Evolutionary conservation across 2,329 filamentous ascomycete genomes (phyloP).

Genomic region (Penicillium sp.): DNA sequence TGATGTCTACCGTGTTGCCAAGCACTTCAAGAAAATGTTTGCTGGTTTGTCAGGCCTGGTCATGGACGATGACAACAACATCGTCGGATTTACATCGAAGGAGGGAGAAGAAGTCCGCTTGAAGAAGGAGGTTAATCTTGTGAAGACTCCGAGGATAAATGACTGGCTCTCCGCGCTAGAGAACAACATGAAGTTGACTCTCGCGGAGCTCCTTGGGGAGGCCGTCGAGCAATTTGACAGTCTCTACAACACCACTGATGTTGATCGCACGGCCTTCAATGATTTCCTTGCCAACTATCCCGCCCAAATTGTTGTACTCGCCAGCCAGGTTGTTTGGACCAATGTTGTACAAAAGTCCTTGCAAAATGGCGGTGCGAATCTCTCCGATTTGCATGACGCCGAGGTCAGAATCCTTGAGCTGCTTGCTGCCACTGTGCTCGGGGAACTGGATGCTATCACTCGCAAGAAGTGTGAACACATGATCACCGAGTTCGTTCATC

Average conservation of each 20-base stretch:
- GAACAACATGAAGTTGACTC: slow-evolving; percentile 84
- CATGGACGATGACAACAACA: slow-evolving; percentile 84
- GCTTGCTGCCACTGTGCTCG: slow-evolving; percentile 81
- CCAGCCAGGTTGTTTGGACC: slow-evolving; percentile 91
- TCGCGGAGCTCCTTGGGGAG: slow-evolving; percentile 84
- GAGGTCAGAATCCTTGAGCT: slow-evolving; percentile 80
- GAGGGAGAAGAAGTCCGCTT: slow-evolving; percentile 84
- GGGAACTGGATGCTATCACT: slow-evolving; percentile 77
- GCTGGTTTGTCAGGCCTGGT: slow-evolving; percentile 84
- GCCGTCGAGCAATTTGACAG: slow-evolving; percentile 76
- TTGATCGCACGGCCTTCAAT: slow-evolving; percentile 65
- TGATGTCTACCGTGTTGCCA: slow-evolving; percentile 89
- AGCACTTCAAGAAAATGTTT: slow-evolving; percentile 99
- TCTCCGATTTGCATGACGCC: slow-evolving; percentile 68
- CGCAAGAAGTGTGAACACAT: slow-evolving; percentile 97
- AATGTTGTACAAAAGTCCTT: slow-evolving; percentile 75
- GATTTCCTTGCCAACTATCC: slow-evolving; percentile 80
- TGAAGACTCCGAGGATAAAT: slow-evolving; percentile 94
- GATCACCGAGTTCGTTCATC: slow-evolving; percentile 98
- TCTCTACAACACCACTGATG: slow-evolving; percentile 64
- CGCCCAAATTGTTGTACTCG: slow-evolving; percentile 91
- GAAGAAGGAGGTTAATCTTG: slow-evolving; percentile 84
- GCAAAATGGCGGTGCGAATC: slow-evolving; percentile 60
- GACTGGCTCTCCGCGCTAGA: slow-evolving; percentile 96
- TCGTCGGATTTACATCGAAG: slow-evolving; percentile 89